A percentile compares a stretch with the other conserved stretches of the same genome.
phyloP scores from a whole-genome alignment of 208 protist genomes.

The Histomonas meleagridis region DNA sequence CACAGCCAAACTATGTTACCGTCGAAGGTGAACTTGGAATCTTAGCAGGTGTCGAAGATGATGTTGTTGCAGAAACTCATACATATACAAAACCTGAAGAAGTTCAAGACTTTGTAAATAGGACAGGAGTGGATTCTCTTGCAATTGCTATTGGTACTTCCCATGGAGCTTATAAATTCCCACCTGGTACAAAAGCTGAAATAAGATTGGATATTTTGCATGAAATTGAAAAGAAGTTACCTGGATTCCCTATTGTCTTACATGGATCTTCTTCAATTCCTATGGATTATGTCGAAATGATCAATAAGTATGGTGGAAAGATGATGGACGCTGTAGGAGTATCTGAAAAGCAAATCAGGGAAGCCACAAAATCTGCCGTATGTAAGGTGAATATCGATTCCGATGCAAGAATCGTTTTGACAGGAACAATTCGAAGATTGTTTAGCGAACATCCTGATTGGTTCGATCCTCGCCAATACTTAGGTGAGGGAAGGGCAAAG shows the following conservation, averaged over 20 bases:
- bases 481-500: slow-evolving; percentile 37
- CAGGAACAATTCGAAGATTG: slow-evolving; percentile 46
- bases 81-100: slow-evolving; percentile 50
- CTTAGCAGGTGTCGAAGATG: slow-evolving; percentile 52
- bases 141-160: slow-evolving; percentile 55
- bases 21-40: slow-evolving; percentile 54
- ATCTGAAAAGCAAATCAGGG: slow-evolving; percentile 42
- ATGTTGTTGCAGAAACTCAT: slow-evolving; percentile 38
- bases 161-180: slow-evolving; percentile 57
- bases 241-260: slow-evolving; percentile 47
- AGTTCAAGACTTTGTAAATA: slow-evolving; percentile 44
- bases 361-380: slow-evolving; percentile 44
- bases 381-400: slow-evolving; percentile 54
- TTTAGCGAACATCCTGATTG: slow-evolving; percentile 48
- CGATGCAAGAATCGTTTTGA: slow-evolving; percentile 49
- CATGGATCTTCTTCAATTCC: slow-evolving; percentile 54
- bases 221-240: slow-evolving; percentile 38
- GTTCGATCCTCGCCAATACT: slow-evolving; percentile 53
- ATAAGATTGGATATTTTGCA: slow-evolving; percentile 47
- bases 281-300: slow-evolving; percentile 37
- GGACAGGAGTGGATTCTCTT: slow-evolving; percentile 52
- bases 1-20: slow-evolving; percentile 42
- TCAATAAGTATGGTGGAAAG: slow-evolving; percentile 53
- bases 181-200: neutral
- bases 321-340: slow-evolving; percentile 49